Percentiles rank a stretch among this genome's conserved stretches.
Evolutionary conservation across 148 eudicot species (phyloP).

Genomic region (Rhododendron simsii): DNA sequence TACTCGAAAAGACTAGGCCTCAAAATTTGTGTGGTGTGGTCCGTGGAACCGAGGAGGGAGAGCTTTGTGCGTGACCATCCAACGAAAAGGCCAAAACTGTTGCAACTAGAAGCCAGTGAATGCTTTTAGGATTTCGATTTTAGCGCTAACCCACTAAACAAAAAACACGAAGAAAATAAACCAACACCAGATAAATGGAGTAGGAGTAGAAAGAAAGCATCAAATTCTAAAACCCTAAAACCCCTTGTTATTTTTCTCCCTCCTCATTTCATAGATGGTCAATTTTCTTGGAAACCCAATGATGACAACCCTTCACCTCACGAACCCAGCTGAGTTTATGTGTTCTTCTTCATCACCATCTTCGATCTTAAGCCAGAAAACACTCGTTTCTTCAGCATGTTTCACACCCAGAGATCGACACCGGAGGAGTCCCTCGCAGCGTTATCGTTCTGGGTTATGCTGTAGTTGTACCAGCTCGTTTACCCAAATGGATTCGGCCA

Average conservation of each 20-base stretch:
- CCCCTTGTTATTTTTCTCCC: not conserved
- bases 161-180: not conserved
- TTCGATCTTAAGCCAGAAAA: constrained; percentile 26
- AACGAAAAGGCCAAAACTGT: not conserved
- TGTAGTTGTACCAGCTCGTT: constrained; percentile 35
- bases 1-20: not conserved
- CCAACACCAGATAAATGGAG: not conserved
- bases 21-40: not conserved
- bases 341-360: constrained; percentile 26
- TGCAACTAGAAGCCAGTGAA: not conserved
- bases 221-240: constrained; percentile 2
- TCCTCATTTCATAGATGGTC: not conserved
- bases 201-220: not conserved
- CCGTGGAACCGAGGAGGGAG: not conserved
- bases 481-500: constrained; percentile 61
- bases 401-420: constrained; percentile 18
- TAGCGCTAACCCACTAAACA: not conserved
- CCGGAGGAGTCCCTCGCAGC: constrained; percentile 17
- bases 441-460: constrained; percentile 25
- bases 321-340: constrained; percentile 23
- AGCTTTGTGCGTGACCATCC: not conserved
- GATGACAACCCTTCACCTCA: constrained; percentile 35
- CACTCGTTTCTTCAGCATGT: constrained; percentile 20
- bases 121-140: not conserved
- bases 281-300: constrained; percentile 2